Percentiles rank a stretch among this genome's conserved stretches.
Evolutionary conservation across 2,329 filamentous ascomycete species (phyloP).

Genomic region (Aspergillus nomiae): DNA sequence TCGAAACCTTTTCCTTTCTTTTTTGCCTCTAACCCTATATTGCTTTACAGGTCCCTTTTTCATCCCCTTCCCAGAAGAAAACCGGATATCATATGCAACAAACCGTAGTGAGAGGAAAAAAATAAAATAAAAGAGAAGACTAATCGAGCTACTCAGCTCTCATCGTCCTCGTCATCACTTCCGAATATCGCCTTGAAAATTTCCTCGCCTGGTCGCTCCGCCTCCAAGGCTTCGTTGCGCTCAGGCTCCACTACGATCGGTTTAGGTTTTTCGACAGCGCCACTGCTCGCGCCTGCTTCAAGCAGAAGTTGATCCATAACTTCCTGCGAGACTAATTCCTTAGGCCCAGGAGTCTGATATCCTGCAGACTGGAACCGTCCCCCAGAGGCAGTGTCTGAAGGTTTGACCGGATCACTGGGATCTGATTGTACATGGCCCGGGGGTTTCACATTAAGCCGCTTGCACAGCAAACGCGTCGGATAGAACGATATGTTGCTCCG

Average conservation of each 20-base stretch:
- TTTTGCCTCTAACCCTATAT: no score
- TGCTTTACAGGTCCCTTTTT: background rate
- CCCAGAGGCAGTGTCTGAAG: constrained; percentile 25
- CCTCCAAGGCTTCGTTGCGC: constrained; percentile 77
- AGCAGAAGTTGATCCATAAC: constrained; percentile 59
- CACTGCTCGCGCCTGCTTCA: constrained; percentile 39
- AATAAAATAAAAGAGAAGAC: background rate
- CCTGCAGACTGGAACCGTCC: constrained; percentile 35
- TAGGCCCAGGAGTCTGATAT: constrained; percentile 35
- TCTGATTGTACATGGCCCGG: constrained; percentile 68
- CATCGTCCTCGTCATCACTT: constrained; percentile 71
- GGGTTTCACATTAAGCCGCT: constrained; percentile 84
- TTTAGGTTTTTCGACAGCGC: constrained; percentile 14
- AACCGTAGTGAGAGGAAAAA: background rate
- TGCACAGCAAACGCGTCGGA: constrained; percentile 84
- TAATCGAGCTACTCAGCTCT: constrained; percentile 3
- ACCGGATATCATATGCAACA: background rate
- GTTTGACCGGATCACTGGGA: constrained; percentile 42
- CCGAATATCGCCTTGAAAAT: constrained; percentile 94
- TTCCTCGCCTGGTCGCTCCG: constrained; percentile 71
- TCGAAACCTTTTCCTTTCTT: background rate
- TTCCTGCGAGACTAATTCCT: constrained; percentile 55
- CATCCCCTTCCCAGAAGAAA: background rate
- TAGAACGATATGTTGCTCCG: constrained; percentile 71
- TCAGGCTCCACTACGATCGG: constrained; percentile 64